These are phyloP conservation scores for Cucurbitaria berberidis DNA, from an alignment of 2,329 filamentous ascomycete species.

Conservation along the genomic window DNA sequence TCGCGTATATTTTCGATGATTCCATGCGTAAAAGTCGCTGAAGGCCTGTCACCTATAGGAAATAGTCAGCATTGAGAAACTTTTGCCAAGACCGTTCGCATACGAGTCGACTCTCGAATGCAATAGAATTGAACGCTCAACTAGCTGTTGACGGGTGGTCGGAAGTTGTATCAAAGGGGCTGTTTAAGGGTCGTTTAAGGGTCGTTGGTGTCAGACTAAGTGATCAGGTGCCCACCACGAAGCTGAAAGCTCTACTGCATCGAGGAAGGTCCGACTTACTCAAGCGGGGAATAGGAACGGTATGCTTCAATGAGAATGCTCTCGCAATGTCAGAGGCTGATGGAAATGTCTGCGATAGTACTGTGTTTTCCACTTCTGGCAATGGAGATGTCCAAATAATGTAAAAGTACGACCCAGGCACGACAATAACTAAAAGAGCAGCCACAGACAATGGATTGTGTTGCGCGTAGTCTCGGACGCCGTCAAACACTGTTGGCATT, in stretches of 20 bases:
- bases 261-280: slow-evolving; percentile 1
- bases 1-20: slow-evolving; percentile 18
- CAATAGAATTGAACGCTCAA: background rate
- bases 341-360: background rate
- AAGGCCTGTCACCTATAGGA: slow-evolving; percentile 21
- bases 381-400: slow-evolving; percentile 18
- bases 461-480: slow-evolving; percentile 30
- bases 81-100: background rate
- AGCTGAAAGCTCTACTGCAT: too few species aligned
- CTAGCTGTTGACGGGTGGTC: background rate
- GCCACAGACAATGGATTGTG: slow-evolving; percentile 27
- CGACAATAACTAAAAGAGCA: slow-evolving; percentile 24
- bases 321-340: background rate
- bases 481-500: slow-evolving; percentile 29
- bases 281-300: slow-evolving; percentile 6
- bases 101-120: background rate
- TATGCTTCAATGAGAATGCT: slow-evolving; percentile 9
- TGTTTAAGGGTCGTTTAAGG: too few species aligned
- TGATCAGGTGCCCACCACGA: too few species aligned
- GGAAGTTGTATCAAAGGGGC: background rate
- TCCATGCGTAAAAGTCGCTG: slow-evolving; percentile 14
- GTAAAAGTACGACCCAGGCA: slow-evolving; percentile 29
- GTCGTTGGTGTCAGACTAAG: too few species aligned
- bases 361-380: slow-evolving; percentile 3
- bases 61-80: slow-evolving; percentile 17